Evolutionary conservation across 306 rosid species (phyloP).

Genomic region (Ceratonia siliqua): DNA sequence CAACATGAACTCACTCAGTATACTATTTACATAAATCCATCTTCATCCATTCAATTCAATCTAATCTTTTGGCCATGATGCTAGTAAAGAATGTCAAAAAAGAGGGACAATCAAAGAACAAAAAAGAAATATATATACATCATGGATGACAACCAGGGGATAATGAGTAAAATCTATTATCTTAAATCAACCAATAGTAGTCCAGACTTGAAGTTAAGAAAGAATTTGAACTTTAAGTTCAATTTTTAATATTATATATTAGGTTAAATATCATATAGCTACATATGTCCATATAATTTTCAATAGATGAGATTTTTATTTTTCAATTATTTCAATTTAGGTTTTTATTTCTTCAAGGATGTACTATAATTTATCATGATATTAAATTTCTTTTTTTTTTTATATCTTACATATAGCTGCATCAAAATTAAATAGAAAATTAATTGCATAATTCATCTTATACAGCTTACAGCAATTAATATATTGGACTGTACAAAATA

Average conservation of each 20-base stretch:
- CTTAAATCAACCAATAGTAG: background rate
- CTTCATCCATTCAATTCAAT: background rate
- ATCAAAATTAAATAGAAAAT: background rate
- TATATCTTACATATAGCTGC: too few species aligned
- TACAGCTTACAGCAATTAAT: slow-evolving; percentile 17
- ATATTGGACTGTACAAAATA: slow-evolving; percentile 44
- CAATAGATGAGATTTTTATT: background rate
- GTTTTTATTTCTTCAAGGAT: background rate
- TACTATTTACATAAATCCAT: background rate
- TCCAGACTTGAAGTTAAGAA: background rate
- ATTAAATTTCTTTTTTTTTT: too few species aligned
- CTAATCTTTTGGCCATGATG: background rate
- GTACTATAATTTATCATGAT: background rate
- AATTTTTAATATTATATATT: background rate
- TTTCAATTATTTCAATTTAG: background rate
- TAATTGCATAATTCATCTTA: slow-evolving; percentile 23
- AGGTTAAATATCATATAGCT: too few species aligned
- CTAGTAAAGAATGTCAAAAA: background rate
- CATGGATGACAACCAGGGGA: background rate
- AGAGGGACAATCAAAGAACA: background rate
- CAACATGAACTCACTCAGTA: background rate
- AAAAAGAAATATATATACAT: background rate
- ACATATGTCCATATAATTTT: background rate
- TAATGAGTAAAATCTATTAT: background rate
- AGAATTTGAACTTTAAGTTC: background rate